Evolutionary conservation across 768 basidiomycete genomes (phyloP).

Genomic region (Xanthoconium purpureum): DNA sequence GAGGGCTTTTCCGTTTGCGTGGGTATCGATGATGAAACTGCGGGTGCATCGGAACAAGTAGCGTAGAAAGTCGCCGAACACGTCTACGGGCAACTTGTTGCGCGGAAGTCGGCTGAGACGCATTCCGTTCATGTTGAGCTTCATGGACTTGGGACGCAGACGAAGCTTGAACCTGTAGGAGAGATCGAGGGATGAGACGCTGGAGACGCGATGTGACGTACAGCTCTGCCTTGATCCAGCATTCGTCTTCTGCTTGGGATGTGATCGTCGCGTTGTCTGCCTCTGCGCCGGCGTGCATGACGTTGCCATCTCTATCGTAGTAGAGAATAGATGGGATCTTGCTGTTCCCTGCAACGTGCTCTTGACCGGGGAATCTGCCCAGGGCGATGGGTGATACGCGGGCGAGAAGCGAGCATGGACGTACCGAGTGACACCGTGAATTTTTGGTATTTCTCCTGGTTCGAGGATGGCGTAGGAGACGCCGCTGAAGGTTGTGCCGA

Average conservation of each 20-base stretch:
- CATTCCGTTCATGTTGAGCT: conserved; percentile 82
- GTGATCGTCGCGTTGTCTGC: conserved; percentile 58
- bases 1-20: conserved; percentile 66
- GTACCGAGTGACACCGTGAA: conserved; percentile 76
- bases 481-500: conserved; percentile 81
- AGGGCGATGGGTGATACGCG: conserved; percentile 14
- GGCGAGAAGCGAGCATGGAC: conserved; percentile 7
- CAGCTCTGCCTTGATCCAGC: conserved; percentile 76
- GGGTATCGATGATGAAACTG: conserved; percentile 76
- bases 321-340: conserved; percentile 80
- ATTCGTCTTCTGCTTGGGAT: conserved; percentile 72
- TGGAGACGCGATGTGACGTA: conserved; percentile 35
- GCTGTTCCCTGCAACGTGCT: conserved; percentile 81
- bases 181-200: not conserved
- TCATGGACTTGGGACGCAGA: conserved; percentile 73
- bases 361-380: conserved; percentile 75
- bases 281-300: conserved; percentile 76
- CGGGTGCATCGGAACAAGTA: conserved; percentile 75
- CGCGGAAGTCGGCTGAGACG: conserved; percentile 64
- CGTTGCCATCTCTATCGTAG: conserved; percentile 61
- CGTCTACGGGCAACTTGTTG: conserved; percentile 66
- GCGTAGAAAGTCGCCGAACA: conserved; percentile 75
- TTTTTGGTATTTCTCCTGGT: conserved; percentile 77
- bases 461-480: conserved; percentile 83
- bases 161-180: conserved; percentile 70